A percentile compares a stretch with the other conserved stretches of the same genome.
Conservation (phyloP, 805 yeast species). For the Torulaspora maleeae region DNA sequence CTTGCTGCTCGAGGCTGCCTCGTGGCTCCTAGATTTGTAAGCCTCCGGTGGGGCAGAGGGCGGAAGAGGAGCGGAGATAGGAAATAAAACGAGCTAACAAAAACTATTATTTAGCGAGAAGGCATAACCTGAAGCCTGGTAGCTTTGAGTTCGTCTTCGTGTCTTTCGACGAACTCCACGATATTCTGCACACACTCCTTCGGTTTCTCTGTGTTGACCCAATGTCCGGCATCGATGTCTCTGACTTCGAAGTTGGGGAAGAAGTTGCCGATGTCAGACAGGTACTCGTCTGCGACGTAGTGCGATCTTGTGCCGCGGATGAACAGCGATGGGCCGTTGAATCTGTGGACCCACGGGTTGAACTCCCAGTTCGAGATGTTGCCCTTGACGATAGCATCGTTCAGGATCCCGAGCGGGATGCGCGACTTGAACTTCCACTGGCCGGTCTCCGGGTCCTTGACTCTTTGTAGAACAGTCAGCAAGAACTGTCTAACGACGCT, state of each 20-base stretch:
- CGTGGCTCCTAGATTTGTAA: background rate
- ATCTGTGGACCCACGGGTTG: constrained; percentile 48
- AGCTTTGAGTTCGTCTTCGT: constrained; percentile 29
- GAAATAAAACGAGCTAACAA: background rate
- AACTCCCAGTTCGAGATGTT: constrained; percentile 75
- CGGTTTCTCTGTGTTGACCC: constrained; percentile 89
- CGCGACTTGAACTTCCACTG: constrained; percentile 32
- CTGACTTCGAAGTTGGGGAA: constrained; percentile 73
- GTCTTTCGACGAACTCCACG: constrained; percentile 54
- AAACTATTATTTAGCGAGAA: background rate
- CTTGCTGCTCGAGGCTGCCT: background rate
- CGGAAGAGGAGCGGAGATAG: too few relatives aligned
- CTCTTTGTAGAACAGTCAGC: constrained; percentile 41
- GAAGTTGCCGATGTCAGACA: constrained; percentile 65
- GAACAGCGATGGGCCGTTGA: constrained; percentile 70
- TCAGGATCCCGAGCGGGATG: constrained; percentile 68
- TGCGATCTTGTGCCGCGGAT: constrained; percentile 71
- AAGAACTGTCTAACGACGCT: constrained; percentile 69
- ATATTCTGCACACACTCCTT: constrained; percentile 61
- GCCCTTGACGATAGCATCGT: constrained; percentile 59
- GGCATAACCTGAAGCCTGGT: background rate
- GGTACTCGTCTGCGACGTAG: constrained; percentile 77
- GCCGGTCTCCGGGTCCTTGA: constrained; percentile 27
- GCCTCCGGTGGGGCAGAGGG: background rate
- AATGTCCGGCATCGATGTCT: constrained; percentile 84